Evolutionary conservation across 352 stramenopile genomes (phyloP).

Genomic region (Phytophthora rubi): DNA sequence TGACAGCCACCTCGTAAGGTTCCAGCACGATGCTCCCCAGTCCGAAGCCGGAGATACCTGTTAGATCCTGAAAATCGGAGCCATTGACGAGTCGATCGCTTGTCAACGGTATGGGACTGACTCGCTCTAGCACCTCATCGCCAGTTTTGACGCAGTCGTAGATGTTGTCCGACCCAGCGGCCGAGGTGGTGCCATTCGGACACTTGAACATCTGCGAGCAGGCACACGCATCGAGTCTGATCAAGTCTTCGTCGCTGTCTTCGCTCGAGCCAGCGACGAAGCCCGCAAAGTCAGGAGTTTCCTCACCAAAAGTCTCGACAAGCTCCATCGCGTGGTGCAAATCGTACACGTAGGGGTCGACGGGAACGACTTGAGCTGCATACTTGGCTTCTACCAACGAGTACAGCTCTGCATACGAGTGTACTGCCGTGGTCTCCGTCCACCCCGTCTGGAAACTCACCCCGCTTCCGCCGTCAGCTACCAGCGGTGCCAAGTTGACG

Average conservation of each 20-base stretch:
- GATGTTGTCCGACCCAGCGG: constrained; percentile 71
- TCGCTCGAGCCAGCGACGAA: constrained; percentile 51
- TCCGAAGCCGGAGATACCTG: constrained; percentile 52
- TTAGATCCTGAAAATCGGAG: constrained; percentile 80
- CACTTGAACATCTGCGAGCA: constrained; percentile 94
- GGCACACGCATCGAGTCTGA: constrained; percentile 93
- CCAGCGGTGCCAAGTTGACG: constrained; percentile 36
- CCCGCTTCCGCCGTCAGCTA: constrained; percentile 33
- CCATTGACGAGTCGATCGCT: constrained; percentile 61
- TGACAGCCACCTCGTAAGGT: constrained; percentile 89
- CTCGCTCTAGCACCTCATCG: constrained; percentile 88
- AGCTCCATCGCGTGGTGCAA: constrained; percentile 88
- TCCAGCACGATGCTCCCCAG: constrained; percentile 81
- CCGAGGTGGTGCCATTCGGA: constrained; percentile 92
- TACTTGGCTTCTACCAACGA: constrained; percentile 54
- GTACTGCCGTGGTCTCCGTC: constrained; percentile 64
- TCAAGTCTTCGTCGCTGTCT: constrained; percentile 36
- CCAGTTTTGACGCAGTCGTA: constrained; percentile 91
- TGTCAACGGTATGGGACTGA: constrained; percentile 79
- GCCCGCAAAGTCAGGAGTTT: constrained; percentile 78
- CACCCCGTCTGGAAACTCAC: constrained; percentile 76
- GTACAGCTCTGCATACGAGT: constrained; percentile 84
- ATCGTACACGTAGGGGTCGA: constrained; percentile 94
- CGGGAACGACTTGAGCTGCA: constrained; percentile 46
- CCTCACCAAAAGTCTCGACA: constrained; percentile 88